These are phyloP conservation scores for Albugo candida DNA, from an alignment of 352 stramenopile species.

Conservation along the genomic window DNA sequence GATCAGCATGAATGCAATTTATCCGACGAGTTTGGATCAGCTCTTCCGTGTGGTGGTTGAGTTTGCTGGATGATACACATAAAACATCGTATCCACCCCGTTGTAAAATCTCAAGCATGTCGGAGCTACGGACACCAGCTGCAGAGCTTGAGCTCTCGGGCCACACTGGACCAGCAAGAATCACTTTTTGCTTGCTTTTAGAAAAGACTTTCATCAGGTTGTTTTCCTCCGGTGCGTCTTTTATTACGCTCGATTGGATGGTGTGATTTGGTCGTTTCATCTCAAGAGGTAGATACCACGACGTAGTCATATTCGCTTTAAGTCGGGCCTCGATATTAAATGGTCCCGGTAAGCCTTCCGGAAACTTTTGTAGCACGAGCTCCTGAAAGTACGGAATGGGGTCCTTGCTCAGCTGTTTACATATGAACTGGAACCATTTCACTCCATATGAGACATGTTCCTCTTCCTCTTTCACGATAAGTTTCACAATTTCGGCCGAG, in stretches of 20 bases:
- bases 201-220: not conserved
- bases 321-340: constrained; percentile 57
- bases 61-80: constrained; percentile 52
- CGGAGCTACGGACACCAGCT: constrained; percentile 63
- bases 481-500: constrained; percentile 43
- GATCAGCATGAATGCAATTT: constrained; percentile 42
- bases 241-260: not conserved
- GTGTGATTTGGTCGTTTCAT: constrained; percentile 11
- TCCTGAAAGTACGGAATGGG: constrained; percentile 60
- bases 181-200: constrained; percentile 33
- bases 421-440: constrained; percentile 62
- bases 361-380: constrained; percentile 56
- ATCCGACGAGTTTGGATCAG: constrained; percentile 25
- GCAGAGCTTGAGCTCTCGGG: constrained; percentile 76
- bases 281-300: constrained; percentile 59
- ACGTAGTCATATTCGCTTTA: constrained; percentile 38
- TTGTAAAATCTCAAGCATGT: constrained; percentile 51
- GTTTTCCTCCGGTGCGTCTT: not conserved
- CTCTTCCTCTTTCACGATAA: constrained; percentile 66
- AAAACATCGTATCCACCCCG: constrained; percentile 40
- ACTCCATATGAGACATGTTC: constrained; percentile 54
- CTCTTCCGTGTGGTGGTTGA: constrained; percentile 44
- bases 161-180: constrained; percentile 59
- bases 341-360: constrained; percentile 48
- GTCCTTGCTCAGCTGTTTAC: constrained; percentile 21